Base-by-base conservation (phyloP, 495 filamentous ascomycete genomes). In the Aspergillus olivimuriae region DNA sequence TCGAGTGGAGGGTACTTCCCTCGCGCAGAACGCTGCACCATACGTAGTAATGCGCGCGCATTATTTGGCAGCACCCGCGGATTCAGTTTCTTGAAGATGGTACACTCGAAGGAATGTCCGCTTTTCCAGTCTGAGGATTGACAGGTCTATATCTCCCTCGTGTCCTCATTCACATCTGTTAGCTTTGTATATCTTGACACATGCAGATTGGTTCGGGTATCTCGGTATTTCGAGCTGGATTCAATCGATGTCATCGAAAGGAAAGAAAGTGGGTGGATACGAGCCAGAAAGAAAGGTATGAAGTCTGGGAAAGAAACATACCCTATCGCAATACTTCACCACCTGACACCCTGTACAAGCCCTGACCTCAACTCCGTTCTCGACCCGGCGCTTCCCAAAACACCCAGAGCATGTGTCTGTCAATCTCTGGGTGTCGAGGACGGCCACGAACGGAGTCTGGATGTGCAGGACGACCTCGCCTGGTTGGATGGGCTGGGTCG, bases 301-400 rank as follows among this genome's bases (percentile, higher is more conserved):
- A 3, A 48, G n/a, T 22, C 16, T 28, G 4, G 42, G 12, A 59
- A 14, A 35, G 48, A 28, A 16, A 63, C 69, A 38, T 50, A 84
- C 80, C 70, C 77, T 78, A 36, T 74, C 72, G 57, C 84, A 89
- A 57, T 85, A 89, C 44, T 70, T 75, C 0, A 80, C 74, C 10
- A 73, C 62, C 37, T 67, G 73, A 61, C 84, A 89, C 0, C 75
- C 77, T 0, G 68, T 68, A 58, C 84, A 89, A 20, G 65, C 69
- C 47, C 71, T 76, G 19, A 83, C n/a, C n/a, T 57, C 48, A 23
- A 44, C 40, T 2, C 41, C 53, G 12, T 28, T 39, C 11, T 59
- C 60, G 43, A 60, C 38, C 16, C 61, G 53, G 19, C 48, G 55
- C 41, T 57, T 60, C 14, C 69, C 55, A 47, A 68, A 65, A 39